A percentile compares a stretch with the other conserved stretches of the same genome.
These are phyloP conservation scores for Pythium aristosporum DNA, from an alignment of 352 stramenopile species.

Conservation along the genomic window DNA sequence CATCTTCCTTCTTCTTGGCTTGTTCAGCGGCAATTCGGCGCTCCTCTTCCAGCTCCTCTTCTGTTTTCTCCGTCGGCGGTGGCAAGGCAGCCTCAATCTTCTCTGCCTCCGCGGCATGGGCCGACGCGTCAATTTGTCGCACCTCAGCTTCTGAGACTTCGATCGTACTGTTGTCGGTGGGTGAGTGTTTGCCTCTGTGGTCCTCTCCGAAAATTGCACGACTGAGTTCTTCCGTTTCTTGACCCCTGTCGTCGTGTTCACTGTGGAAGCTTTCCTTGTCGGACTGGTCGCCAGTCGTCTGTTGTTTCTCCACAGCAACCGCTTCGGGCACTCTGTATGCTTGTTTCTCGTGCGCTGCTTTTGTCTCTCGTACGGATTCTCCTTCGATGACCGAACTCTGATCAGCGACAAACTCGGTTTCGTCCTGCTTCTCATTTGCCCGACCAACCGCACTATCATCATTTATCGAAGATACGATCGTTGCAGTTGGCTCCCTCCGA, in stretches of 20 bases:
- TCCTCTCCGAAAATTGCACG: neutral
- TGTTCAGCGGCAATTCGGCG: constrained; percentile 35
- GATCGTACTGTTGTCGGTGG: neutral
- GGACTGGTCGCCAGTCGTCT: neutral
- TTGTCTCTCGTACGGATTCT: neutral
- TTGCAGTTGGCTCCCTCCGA: neutral
- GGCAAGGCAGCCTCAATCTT: neutral
- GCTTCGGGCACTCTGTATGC: neutral
- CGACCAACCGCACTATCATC: neutral
- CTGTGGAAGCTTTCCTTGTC: constrained; percentile 8
- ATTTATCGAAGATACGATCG: neutral
- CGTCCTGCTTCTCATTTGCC: neutral
- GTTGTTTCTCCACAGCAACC: neutral
- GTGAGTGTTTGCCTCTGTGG: neutral
- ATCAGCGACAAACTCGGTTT: neutral
- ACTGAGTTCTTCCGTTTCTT: neutral
- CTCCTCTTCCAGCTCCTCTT: constrained; percentile 43
- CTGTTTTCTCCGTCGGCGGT: constrained; percentile 13
- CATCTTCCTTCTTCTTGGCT: constrained; percentile 59
- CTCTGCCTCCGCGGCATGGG: neutral
- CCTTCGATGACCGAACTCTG: neutral
- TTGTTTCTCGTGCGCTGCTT: neutral
- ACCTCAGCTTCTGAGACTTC: neutral
- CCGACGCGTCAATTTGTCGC: neutral
- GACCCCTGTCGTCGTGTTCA: neutral